Conservation (phyloP, 805 yeast genomes). For the Lipomyces japonicus region DNA sequence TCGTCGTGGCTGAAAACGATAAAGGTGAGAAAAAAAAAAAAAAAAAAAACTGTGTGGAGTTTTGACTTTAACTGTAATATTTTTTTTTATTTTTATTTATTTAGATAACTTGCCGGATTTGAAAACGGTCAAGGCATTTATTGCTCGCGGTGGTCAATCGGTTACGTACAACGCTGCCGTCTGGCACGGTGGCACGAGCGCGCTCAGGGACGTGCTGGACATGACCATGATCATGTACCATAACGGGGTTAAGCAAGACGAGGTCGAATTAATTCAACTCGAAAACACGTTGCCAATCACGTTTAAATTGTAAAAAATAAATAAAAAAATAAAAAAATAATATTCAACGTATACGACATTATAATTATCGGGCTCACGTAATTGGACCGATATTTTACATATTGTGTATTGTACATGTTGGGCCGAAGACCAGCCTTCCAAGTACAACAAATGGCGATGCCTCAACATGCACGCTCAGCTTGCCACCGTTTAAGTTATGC, state of each 20-base stretch:
- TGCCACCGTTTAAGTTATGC: no score
- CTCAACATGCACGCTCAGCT: no score
- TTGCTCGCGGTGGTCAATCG: conserved; percentile 77
- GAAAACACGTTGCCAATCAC: conserved; percentile 3
- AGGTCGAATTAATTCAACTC: conserved; percentile 12
- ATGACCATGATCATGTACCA: conserved; percentile 22
- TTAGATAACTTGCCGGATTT: conserved; percentile 56
- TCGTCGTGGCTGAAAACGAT: conserved; percentile 67
- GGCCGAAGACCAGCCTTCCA: no score
- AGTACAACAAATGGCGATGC: no score
- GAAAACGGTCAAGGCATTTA: conserved; percentile 57
- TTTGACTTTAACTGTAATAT: no score
- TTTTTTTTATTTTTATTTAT: conserved; percentile 45
- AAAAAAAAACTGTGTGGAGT: no score
- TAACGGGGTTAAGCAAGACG: conserved; percentile 18
- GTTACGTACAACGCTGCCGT: conserved; percentile 49
- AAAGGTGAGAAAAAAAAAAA: conserved; percentile 26
- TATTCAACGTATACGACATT: no score
- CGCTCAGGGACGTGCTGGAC: conserved; percentile 12
- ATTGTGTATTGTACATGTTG: no score
- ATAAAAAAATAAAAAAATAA: no score
- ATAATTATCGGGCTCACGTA: no score
- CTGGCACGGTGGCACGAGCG: conserved; percentile 19
- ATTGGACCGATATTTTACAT: no score
- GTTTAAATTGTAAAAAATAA: no score